These are phyloP conservation scores for Alnus rubra DNA, from an alignment of 306 rosid genomes.

Conservation along the genomic window DNA sequence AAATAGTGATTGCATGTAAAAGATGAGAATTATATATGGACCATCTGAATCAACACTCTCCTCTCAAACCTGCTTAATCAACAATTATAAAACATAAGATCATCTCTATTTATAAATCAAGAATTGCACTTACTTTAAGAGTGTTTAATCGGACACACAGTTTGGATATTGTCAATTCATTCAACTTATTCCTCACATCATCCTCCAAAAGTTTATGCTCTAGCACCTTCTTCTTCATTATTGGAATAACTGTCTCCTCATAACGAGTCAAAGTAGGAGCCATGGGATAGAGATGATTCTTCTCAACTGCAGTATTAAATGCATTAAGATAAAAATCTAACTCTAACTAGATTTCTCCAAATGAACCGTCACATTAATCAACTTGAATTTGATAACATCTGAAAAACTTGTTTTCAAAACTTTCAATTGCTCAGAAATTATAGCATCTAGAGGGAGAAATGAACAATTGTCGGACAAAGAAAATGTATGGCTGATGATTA, in stretches of 20 bases:
- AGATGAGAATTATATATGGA: background rate
- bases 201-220: conserved; percentile 43
- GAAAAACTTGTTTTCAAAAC: background rate
- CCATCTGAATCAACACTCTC: background rate
- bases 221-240: conserved; percentile 44
- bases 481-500: background rate
- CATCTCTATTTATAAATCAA: background rate
- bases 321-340: conserved; percentile 5
- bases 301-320: conserved; percentile 50
- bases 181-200: conserved; percentile 41
- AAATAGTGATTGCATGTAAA: background rate
- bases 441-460: background rate
- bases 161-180: conserved; percentile 45
- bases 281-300: conserved; percentile 48
- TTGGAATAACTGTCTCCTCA: conserved; percentile 39
- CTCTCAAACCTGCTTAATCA: background rate
- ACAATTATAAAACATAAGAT: background rate
- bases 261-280: conserved; percentile 57
- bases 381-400: background rate
- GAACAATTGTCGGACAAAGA: background rate
- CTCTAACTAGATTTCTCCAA: background rate
- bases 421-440: conserved; percentile 2
- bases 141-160: conserved; percentile 56
- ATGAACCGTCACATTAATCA: background rate
- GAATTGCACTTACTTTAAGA: conserved; percentile 44